Base-by-base conservation (phyloP, 1,139 yeast genomes). In the Pichia sp. region DNA sequence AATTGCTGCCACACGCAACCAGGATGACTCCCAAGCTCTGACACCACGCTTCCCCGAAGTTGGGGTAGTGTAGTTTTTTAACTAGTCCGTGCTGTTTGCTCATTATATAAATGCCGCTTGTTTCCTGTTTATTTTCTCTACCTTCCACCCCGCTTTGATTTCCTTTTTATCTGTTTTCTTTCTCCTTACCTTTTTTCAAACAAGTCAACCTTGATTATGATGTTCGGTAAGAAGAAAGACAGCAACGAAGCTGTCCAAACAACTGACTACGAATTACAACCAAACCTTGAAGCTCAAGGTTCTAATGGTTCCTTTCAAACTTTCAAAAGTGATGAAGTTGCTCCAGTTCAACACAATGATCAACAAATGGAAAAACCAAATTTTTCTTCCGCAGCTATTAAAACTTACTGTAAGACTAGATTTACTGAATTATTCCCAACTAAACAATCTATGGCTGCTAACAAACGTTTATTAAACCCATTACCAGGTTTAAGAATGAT, bases 401-500 rank as follows among this genome's bases (percentile, higher is more conserved):
- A 43, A 19, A 45, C 51, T 14, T 74, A 74, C 51, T 47, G 62
- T 18, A 56, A 38, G 8, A 62, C 73, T 0, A 63, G 79, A 49
- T 44, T 72, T 41, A 60, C 74, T 1, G 64, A 68, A 6, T 56
- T 74, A 7, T 43, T 64, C 14, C 78, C 78, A 3, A 61, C 70
- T 6, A 58, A 54, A 43, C 59, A 53, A 33, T 50, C 59, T 44
- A 40, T 63, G 28, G 41, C 37, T 42, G 52, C 50, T 13, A 59
- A 62, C 47, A 54, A 48, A 35, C 55, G 57, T 37, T 51, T 65
- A n/a, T 33, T 74, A 31, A 78, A 78, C 55, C 84, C 84, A 2
- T 48, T 77, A 31, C 78, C 78, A 0, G 74, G 73, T 23, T 62
- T 79, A 26, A 58, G 59, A 20, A 56, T 59, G 48, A 66, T 80